Evolutionary conservation across 495 filamentous ascomycete genomes (phyloP).

Genomic region (Durotheca rogersii): DNA sequence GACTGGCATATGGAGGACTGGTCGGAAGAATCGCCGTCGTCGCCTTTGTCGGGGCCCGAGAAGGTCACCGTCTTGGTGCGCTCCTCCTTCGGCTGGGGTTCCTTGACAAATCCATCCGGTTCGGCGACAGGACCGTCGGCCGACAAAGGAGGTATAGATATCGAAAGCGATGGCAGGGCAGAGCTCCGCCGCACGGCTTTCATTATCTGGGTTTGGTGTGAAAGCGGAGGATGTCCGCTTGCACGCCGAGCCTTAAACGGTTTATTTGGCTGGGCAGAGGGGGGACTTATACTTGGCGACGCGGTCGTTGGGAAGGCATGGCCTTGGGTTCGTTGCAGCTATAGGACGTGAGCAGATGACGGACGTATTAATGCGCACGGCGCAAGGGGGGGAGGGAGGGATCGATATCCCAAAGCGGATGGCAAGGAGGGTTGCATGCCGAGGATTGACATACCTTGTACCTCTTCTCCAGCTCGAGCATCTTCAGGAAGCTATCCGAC

Average conservation of each 20-base stretch:
- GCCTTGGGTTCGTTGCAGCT: slow-evolving; percentile 43
- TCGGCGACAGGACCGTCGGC: slow-evolving; percentile 14
- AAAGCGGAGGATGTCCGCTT: slow-evolving; percentile 39
- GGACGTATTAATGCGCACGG: slow-evolving; percentile 32
- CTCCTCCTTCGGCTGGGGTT: slow-evolving; percentile 27
- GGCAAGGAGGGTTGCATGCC: slow-evolving; percentile 39
- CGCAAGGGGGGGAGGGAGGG: slow-evolving; percentile 19
- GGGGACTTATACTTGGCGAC: slow-evolving; percentile 34
- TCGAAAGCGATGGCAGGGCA: slow-evolving; percentile 42
- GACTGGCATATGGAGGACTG: slow-evolving; percentile 58
- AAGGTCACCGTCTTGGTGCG: slow-evolving; percentile 48
- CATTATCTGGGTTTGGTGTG: slow-evolving; percentile 45
- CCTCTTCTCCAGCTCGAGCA: slow-evolving; percentile 55
- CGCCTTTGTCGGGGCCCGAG: slow-evolving; percentile 37
- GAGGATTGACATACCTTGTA: slow-evolving; percentile 49
- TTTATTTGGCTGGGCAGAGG: slow-evolving; percentile 32
- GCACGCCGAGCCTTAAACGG: slow-evolving; percentile 35
- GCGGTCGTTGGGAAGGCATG: slow-evolving; percentile 32
- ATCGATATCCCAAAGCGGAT: slow-evolving; percentile 24
- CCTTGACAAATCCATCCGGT: slow-evolving; percentile 21
- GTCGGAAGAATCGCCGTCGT: slow-evolving; percentile 44
- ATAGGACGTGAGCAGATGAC: slow-evolving; percentile 34
- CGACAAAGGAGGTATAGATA: slow-evolving; percentile 43
- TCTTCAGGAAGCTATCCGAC: slow-evolving; percentile 47
- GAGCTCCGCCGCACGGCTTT: slow-evolving; percentile 43